Base-by-base conservation (phyloP, 352 stramenopile genomes). In the Phytophthora syringae region DNA sequence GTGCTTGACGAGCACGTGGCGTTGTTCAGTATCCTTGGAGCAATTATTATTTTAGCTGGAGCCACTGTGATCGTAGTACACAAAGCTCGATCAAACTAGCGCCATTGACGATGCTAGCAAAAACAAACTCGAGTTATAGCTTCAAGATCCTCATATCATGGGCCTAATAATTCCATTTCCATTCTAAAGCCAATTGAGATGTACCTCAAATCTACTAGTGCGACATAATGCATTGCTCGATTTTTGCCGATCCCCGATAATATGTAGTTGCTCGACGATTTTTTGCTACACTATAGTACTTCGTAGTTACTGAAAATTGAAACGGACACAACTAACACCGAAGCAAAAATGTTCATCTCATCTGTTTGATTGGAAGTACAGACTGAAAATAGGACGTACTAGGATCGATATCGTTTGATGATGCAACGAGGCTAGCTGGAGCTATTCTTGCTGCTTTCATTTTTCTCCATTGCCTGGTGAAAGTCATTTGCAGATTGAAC, bases 11-110 rank as follows among this genome's bases (percentile, higher is more conserved):
- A 84, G 22, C n/a, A 36, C 30, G 5, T 36, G 30, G 49, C n/a
- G 62, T 87, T 40, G 21, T 82, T 75, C 65, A 87, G 74, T 48
- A 54, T 89, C 25, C 7, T 84, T 24, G 76, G 78, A 5, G 74
- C 60, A 0, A 18, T 49, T 15, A 80, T 89, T 47, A 84, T 87
- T 50, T 34, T 80, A 47, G 40, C 32, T 1, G 74, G 77, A 16
- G 77, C 76, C 3, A 47, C 76, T 4, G 25, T 70, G 12, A 85
- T 89, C 36, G 74, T 76, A 3, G 34, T 83, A 9, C 75, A 76
- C 5, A 60, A 70, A 12, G 64, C 63, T 1, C 63, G 52, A 28
- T 20, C 20, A 43, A 47, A 42, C 16, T 32, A 39, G 30, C 30
- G 30, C 28, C 12, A 34, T n/a, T n/a, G n/a, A n/a, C n/a, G n/a